Conservation (phyloP, 495 filamentous ascomycete genomes). For the Xeromyces bisporus region DNA sequence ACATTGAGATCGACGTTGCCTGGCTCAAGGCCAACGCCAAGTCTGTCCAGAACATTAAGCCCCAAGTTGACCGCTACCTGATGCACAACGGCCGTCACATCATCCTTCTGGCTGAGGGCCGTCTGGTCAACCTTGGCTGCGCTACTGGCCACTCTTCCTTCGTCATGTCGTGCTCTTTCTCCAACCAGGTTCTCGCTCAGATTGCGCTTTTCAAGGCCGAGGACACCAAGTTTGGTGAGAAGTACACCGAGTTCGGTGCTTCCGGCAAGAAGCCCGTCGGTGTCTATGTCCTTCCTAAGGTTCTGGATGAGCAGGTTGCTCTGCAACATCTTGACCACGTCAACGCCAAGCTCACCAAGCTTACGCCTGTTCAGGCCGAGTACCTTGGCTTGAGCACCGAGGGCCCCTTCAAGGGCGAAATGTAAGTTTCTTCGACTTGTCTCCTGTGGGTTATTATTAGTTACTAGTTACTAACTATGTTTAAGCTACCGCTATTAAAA, state of each 20-base stretch:
- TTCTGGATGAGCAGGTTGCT: slow-evolving; percentile 95
- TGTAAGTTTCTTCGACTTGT: slow-evolving; percentile 17
- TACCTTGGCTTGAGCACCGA: slow-evolving; percentile 72
- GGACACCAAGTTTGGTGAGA: slow-evolving; percentile 71
- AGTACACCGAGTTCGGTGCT: slow-evolving; percentile 94
- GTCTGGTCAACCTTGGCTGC: slow-evolving; percentile 97
- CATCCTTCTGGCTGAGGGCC: slow-evolving; percentile 94
- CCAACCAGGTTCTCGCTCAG: slow-evolving; percentile 98
- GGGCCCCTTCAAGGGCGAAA: slow-evolving; percentile 91
- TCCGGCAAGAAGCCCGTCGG: slow-evolving; percentile 73
- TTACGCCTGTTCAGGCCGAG: slow-evolving; percentile 75
- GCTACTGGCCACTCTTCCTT: slow-evolving; percentile 98
- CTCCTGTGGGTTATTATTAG: no score
- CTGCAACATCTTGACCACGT: slow-evolving; percentile 83
- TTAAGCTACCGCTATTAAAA: slow-evolving; percentile 39
- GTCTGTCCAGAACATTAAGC: slow-evolving; percentile 96
- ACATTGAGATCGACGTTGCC: slow-evolving; percentile 98
- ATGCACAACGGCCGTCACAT: slow-evolving; percentile 92
- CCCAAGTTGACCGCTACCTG: slow-evolving; percentile 93
- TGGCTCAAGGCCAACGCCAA: slow-evolving; percentile 95
- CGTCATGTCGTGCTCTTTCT: slow-evolving; percentile 99
- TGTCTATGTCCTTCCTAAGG: slow-evolving; percentile 97
- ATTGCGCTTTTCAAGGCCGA: slow-evolving; percentile 93
- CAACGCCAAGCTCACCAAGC: slow-evolving; percentile 79
- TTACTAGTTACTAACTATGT: slow-evolving; percentile 3